A percentile compares a stretch with the other conserved stretches of the same genome.
Evolutionary conservation across 345 rosid genomes (phyloP).

Genomic region (Eutrema japonicum): DNA sequence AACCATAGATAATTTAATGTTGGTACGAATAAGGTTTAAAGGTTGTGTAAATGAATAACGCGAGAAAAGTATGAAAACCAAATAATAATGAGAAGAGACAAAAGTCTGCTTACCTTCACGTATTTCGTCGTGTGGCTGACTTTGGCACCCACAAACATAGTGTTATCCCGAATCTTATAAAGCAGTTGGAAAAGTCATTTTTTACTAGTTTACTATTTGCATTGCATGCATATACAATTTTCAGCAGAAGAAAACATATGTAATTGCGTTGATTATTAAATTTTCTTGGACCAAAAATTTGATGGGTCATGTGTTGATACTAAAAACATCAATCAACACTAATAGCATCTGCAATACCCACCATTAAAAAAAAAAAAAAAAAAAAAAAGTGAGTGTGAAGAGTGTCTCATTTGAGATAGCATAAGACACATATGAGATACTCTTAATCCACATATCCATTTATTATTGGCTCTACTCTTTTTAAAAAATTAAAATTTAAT

Average conservation of each 20-base stretch:
- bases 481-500: too few relatives aligned
- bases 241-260: slow-evolving; percentile 13
- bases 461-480: too few relatives aligned
- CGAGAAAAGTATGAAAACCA: not conserved
- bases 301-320: slow-evolving; percentile 19
- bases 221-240: not conserved
- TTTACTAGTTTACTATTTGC: not conserved
- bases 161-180: slow-evolving; percentile 19
- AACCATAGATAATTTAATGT: slow-evolving; percentile 3
- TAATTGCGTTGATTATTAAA: not conserved
- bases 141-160: slow-evolving; percentile 14
- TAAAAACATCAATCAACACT: slow-evolving; percentile 4
- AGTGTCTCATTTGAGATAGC: too few relatives aligned
- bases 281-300: not conserved
- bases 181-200: not conserved
- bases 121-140: slow-evolving; percentile 25
- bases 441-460: too few relatives aligned
- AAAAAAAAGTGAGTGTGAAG: too few relatives aligned
- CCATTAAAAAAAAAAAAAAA: too few relatives aligned
- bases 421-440: too few relatives aligned
- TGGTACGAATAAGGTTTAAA: not conserved
- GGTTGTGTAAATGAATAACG: not conserved
- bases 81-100: not conserved
- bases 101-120: slow-evolving; percentile 12
- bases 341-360: not conserved